Percentiles rank a stretch among this genome's conserved stretches.
phyloP scores from a whole-genome alignment of 805 yeast species.

The Hanseniaspora hatyaiensis region DNA sequence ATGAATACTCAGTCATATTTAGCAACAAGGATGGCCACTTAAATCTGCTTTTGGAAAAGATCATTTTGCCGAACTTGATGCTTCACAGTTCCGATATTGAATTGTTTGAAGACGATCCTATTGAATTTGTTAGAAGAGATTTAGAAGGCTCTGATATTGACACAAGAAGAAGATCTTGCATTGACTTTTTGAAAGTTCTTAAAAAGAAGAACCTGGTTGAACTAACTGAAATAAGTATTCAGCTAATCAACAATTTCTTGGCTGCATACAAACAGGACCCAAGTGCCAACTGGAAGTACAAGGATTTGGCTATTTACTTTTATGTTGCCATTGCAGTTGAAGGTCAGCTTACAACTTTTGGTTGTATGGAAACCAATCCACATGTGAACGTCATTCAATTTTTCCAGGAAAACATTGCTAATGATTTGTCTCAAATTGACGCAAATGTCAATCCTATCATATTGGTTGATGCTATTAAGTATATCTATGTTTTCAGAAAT shows the following conservation, averaged over 20 bases:
- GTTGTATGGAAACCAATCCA: constrained; percentile 76
- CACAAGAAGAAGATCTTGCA: constrained; percentile 84
- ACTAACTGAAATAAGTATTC: constrained; percentile 64
- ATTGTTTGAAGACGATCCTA: constrained; percentile 91
- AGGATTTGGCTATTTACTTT: constrained; percentile 75
- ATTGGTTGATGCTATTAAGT: constrained; percentile 85
- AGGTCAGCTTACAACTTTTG: constrained; percentile 75
- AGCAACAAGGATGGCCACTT: constrained; percentile 45
- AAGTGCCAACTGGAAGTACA: constrained; percentile 60
- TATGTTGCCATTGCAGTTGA: constrained; percentile 85
- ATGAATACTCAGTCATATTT: constrained; percentile 55
- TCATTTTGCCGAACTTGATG: constrained; percentile 77
- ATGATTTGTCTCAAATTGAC: constrained; percentile 52
- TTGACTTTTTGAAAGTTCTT: constrained; percentile 78
- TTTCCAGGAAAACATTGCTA: constrained; percentile 68
- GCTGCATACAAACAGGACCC: constrained; percentile 36
- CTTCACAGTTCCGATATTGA: constrained; percentile 85
- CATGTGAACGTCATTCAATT: constrained; percentile 78
- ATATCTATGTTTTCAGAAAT: constrained; percentile 78
- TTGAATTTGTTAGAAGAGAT: constrained; percentile 82
- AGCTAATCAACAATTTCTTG: constrained; percentile 58
- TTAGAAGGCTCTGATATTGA: constrained; percentile 91
- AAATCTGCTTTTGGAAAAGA: constrained; percentile 66
- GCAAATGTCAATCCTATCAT: constrained; percentile 54
- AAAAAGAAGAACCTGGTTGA: constrained; percentile 64